These are phyloP conservation scores for Cornus controversa DNA, from an alignment of 148 eudicot genomes.

Conservation along the genomic window DNA sequence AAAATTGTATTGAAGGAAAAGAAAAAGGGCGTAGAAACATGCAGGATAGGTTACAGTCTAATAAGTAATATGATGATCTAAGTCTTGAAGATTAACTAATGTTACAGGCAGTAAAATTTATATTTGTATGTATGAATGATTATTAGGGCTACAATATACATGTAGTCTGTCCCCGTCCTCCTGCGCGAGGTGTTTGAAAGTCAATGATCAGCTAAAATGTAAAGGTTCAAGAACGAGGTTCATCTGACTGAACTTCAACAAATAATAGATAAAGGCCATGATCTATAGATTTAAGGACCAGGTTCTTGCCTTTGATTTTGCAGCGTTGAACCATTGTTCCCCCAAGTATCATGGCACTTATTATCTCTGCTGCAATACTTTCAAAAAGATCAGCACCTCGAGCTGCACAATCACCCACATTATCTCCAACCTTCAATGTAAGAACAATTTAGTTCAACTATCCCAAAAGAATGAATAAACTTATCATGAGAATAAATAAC, in stretches of 20 bases:
- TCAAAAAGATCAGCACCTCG: constrained; percentile 99
- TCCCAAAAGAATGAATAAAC: neutral
- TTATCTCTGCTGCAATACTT: constrained; percentile 99
- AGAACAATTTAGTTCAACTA: constrained; percentile 1
- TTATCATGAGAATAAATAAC: neutral
- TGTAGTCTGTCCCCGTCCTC: too few relatives aligned
- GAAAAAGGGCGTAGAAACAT: too few relatives aligned
- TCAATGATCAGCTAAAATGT: neutral
- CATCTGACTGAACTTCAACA: neutral
- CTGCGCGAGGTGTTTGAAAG: neutral
- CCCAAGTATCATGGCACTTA: constrained; percentile 98
- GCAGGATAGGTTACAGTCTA: too few relatives aligned
- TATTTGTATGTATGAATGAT: too few relatives aligned
- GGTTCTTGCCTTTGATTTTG: constrained; percentile 77
- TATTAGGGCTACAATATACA: too few relatives aligned
- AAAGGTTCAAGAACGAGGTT: neutral
- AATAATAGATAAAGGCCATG: neutral
- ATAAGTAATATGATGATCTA: too few relatives aligned
- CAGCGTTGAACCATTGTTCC: constrained; percentile 97
- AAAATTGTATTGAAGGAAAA: too few relatives aligned
- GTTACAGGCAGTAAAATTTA: too few relatives aligned
- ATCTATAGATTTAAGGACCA: neutral
- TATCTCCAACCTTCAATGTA: constrained; percentile 87
- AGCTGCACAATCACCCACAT: constrained; percentile 99
- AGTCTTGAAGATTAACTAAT: neutral